A percentile compares a stretch with the other conserved stretches of the same genome.
Conservation (phyloP, 83 land plant species). For the Diphasiastrum complanatum region DNA sequence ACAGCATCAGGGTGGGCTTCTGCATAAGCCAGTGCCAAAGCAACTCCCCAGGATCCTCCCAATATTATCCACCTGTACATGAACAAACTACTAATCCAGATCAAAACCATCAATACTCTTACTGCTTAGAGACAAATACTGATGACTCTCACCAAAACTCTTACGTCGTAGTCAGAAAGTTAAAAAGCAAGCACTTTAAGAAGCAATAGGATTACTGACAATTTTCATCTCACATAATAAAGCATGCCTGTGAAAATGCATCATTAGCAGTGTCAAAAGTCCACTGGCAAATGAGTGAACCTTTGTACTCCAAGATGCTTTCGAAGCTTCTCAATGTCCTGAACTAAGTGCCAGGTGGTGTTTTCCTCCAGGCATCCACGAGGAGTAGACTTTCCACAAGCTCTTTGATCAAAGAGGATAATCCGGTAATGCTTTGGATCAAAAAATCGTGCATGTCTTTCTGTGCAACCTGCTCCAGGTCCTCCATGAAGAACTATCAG, state of each 20-base stretch:
- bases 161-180: no score
- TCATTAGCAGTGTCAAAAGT: no score
- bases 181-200: no score
- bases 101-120: no score
- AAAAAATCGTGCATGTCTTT: conserved; percentile 76
- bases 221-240: no score
- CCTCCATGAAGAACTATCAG: conserved; percentile 98
- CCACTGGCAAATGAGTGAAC: conserved; percentile 14
- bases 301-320: conserved; percentile 42
- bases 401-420: conserved; percentile 91
- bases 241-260: no score
- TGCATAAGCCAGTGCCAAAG: conserved; percentile 82
- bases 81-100: no score
- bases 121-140: no score
- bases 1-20: conserved; percentile 83
- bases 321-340: conserved; percentile 91
- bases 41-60: conserved; percentile 99
- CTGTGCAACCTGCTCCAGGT: conserved; percentile 88
- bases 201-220: no score
- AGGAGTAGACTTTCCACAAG: conserved; percentile 91
- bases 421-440: conserved; percentile 83
- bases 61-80: conserved; percentile 54
- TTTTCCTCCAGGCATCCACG: conserved; percentile 83
- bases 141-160: no score
- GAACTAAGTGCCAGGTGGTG: conserved; percentile 88